A percentile compares a stretch with the other conserved stretches of the same genome.
phyloP scores from a whole-genome alignment of 768 basidiomycete genomes.

The Lactifluus subvellereus region DNA sequence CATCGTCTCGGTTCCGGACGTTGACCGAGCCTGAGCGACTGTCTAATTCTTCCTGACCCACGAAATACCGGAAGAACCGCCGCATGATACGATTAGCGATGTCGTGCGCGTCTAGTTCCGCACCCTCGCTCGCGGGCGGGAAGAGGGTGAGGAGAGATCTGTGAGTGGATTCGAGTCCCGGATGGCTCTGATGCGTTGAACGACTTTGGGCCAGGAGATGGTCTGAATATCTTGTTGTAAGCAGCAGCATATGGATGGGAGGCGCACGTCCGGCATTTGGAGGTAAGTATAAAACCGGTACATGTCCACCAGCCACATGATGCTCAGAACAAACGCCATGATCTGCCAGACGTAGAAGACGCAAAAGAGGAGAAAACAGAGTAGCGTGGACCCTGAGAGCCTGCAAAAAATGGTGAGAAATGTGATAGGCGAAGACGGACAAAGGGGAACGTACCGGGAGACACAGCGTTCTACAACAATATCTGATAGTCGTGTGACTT shows the following conservation, averaged over 20 bases:
- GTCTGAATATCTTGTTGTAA: conserved; percentile 91
- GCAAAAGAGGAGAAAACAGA: no score
- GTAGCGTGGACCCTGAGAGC: no score
- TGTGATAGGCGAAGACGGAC: background rate
- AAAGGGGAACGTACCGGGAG: conserved; percentile 52
- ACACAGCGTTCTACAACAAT: conserved; percentile 74
- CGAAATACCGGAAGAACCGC: conserved; percentile 28
- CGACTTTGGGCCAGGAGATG: conserved; percentile 59
- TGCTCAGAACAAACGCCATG: no score
- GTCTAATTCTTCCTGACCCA: conserved; percentile 89
- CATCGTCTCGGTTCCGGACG: conserved; percentile 91
- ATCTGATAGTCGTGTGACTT: conserved; percentile 35
- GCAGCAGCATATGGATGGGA: conserved; percentile 16
- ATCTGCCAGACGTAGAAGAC: no score
- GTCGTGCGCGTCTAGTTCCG: conserved; percentile 73
- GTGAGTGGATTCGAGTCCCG: conserved; percentile 66
- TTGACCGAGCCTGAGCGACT: conserved; percentile 68
- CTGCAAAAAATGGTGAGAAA: no score
- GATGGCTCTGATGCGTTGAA: conserved; percentile 63
- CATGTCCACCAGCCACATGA: no score
- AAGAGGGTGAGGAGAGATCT: conserved; percentile 62
- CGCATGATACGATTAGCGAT: no score
- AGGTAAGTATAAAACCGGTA: conserved; percentile 73
- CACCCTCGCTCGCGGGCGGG: conserved; percentile 57
- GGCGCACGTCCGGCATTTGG: conserved; percentile 84